These are phyloP conservation scores for Hyphopichia pseudoburtonii DNA, from an alignment of 1,139 yeast genomes.

Conservation along the genomic window DNA sequence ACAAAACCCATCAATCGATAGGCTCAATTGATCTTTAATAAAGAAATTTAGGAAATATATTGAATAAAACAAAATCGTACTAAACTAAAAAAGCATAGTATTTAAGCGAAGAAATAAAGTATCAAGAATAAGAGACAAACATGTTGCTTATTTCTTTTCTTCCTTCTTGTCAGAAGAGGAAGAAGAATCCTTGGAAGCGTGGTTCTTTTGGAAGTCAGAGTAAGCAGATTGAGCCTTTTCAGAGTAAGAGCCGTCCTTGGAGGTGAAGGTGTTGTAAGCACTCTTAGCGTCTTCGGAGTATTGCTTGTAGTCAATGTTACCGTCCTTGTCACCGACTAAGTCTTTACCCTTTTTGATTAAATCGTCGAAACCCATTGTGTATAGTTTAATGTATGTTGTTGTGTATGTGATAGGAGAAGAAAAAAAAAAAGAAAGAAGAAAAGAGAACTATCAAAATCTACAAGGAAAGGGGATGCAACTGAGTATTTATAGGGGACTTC, in stretches of 20 bases:
- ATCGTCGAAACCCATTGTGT: constrained; percentile 28
- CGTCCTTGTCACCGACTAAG: constrained; percentile 18
- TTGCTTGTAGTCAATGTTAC: constrained; percentile 17
- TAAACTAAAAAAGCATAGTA: too few species aligned
- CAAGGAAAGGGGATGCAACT: background rate
- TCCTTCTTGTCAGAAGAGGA: constrained; percentile 7
- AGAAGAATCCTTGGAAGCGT: constrained; percentile 5
- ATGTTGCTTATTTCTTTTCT: constrained; percentile 2
- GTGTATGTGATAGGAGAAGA: constrained; percentile 1
- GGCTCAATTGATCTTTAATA: too few species aligned
- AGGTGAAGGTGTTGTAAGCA: constrained; percentile 30
- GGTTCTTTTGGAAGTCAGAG: constrained; percentile 19
- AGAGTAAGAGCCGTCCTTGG: constrained; percentile 27
- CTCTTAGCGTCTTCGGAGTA: constrained; percentile 32
- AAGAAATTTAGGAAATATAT: too few species aligned
- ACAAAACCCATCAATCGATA: too few species aligned
- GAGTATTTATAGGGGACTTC: background rate
- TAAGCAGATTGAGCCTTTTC: constrained; percentile 39
- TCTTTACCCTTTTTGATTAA: constrained; percentile 41
- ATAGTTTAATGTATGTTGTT: background rate
- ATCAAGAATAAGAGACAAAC: background rate
- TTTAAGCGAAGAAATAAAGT: background rate
- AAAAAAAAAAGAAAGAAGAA: constrained; percentile 2
- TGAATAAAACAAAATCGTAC: too few species aligned
- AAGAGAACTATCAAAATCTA: too few species aligned